Base-by-base conservation (phyloP, 2,329 filamentous ascomycete species). In the Albophoma yamanashiensis region DNA sequence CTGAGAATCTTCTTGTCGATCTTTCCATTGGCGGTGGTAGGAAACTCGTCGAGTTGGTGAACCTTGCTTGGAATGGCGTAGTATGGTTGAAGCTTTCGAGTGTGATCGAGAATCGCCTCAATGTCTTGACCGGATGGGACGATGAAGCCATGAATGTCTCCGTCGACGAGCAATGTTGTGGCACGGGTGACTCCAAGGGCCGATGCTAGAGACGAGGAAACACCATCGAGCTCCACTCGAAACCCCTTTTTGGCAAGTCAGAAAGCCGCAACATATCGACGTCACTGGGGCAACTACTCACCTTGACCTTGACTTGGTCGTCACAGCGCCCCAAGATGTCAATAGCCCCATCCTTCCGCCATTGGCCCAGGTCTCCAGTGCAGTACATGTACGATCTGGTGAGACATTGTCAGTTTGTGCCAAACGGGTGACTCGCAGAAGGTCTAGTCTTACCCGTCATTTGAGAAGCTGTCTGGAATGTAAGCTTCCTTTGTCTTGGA, bases 231-330 rank as follows among this genome's bases (percentile, higher is more conserved):
- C 68, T 86, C 82, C 55, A 86, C 80, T 31, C 83, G 80, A 67
- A 85, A 85, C 9, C 83, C 82, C 76, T 75, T 58, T 57, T n/a
- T 25, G 3, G 11, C 8, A 39, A 55, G 42, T 60, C 50, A 47
- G 39, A 31, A 55, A n/a, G 31, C 50, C 20, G 50, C 50, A 53
- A n/a, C 9, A 34, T n/a, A 22, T 38, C 50, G 20, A 20, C 25
- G 6, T 40, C 25, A 56, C 15, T 5, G 55, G 39, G 56, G 15
- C 50, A 43, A 50, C 25, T 22, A 61, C 64, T 57, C 67, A 78
- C 77, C 71, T 84, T 83, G 66, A 86, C 77, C 69, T 86, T 86
- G 61, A 86, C 79, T 66, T 86, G 83, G 62, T 85, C 82, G 64
- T 86, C 83, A n/a, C 75, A 75, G 42, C 83, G 78, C 4, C 83